Conservation (phyloP, 2,329 filamentous ascomycete species). For the Microdochium paspali region DNA sequence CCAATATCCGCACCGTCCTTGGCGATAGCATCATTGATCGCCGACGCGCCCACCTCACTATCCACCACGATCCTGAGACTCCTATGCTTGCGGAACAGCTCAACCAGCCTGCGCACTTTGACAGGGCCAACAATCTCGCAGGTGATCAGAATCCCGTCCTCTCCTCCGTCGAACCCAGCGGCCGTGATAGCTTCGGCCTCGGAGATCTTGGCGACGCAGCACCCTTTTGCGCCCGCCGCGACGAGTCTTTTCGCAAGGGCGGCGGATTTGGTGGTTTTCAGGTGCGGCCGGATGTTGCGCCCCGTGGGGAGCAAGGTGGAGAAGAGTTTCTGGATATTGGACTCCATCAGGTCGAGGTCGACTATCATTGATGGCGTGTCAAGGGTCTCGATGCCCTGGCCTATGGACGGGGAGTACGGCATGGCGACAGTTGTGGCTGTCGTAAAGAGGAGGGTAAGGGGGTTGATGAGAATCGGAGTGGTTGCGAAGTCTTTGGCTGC, state of each 20-base stretch:
- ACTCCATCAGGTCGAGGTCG: slow-evolving; percentile 39
- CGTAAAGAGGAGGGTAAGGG: no score
- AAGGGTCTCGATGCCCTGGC: slow-evolving; percentile 30
- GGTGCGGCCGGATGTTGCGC: slow-evolving; percentile 35
- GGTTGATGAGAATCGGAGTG: no score
- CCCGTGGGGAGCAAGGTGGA: slow-evolving; percentile 32
- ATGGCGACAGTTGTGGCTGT: not conserved
- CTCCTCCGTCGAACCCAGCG: slow-evolving; percentile 31
- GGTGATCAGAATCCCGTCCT: slow-evolving; percentile 31
- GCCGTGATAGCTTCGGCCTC: slow-evolving; percentile 32
- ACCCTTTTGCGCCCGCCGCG: slow-evolving; percentile 36
- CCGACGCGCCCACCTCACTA: slow-evolving; percentile 30
- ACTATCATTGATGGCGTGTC: slow-evolving; percentile 49
- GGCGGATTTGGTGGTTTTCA: slow-evolving; percentile 43
- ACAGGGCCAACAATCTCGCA: slow-evolving; percentile 36
- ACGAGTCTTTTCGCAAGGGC: slow-evolving; percentile 31
- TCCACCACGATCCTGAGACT: slow-evolving; percentile 36
- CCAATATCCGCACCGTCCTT: slow-evolving; percentile 18
- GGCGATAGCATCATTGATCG: slow-evolving; percentile 31
- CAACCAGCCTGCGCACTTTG: slow-evolving; percentile 36
- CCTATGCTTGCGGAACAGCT: slow-evolving; percentile 27
- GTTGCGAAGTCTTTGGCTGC: no score
- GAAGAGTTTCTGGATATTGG: slow-evolving; percentile 38
- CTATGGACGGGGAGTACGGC: slow-evolving; percentile 30
- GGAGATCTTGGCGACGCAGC: slow-evolving; percentile 41